Evolutionary conservation across 768 basidiomycete species (phyloP), one percentile per base, ranked within the genome.

Genomic region (Multifurca ochricompacta): DNA sequence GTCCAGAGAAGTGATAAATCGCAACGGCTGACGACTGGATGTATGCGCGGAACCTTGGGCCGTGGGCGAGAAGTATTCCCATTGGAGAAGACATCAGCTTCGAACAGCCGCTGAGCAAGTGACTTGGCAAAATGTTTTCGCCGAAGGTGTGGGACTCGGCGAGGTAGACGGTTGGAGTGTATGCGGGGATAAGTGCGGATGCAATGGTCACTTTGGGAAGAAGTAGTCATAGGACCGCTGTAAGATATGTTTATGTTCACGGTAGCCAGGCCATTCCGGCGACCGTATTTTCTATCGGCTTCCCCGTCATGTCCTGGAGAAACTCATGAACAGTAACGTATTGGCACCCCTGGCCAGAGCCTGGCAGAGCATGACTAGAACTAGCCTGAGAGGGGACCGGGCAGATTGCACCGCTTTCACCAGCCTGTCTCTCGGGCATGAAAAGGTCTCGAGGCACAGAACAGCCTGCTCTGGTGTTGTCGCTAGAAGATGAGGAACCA

Each of bases 81-180:
- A 16, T 41, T 48, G 34, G 59, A 59, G 42, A 54, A 61, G 32
- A 61, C 46, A 28, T 53, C 59, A n/a, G 59, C 59, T 36, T 61
- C 53, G 41, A 59, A 46, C 30, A 61, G 39, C 13, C 59, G 59
- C 44, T 52, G 59, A 18, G 52, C 57, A 34, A 59, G 56, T 13
- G 59, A 39, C 34, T 61, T 61, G 31, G 45, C 27, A n/a, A 47
- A 28, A 14, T 6, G 42, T 13, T 51, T 54, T 21, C 53, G 59
- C 19, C 37, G 51, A 31, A 19, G 55, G 13, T 11, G 36, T n/a
- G 36, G 19, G 7, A 36, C 31, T 10, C 30, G 39, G 31, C 36
- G 51, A 21, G 51, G 8, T 30, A 10, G 40, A 36, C 11, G 21
- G 9, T 31, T 21, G 37, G 11, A 11, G 27, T 42, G 47, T 30